Conservation (phyloP, 2,329 filamentous ascomycete species). For the Venturia effusa region DNA sequence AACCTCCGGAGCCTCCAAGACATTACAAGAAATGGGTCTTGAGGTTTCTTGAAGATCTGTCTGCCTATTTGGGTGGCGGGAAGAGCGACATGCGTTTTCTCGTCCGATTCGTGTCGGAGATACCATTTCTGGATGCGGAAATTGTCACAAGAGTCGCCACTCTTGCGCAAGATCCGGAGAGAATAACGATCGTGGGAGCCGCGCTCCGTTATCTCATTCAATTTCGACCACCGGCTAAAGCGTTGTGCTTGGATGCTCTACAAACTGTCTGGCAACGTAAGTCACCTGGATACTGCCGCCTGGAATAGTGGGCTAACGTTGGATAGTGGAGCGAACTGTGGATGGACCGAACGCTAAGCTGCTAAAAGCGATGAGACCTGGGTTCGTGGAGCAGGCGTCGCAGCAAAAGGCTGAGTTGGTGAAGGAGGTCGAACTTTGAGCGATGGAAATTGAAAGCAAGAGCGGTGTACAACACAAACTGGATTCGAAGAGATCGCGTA, state of each 20-base stretch:
- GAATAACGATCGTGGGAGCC: constrained; percentile 47
- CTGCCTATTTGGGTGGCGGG: constrained; percentile 81
- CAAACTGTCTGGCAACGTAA: constrained; percentile 44
- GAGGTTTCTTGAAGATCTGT: constrained; percentile 75
- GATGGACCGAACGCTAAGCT: constrained; percentile 41
- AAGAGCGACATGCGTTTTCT: constrained; percentile 60
- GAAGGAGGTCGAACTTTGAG: background rate
- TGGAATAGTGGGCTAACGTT: constrained; percentile 5
- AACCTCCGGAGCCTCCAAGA: constrained; percentile 15
- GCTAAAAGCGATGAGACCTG: constrained; percentile 44
- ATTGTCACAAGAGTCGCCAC: constrained; percentile 63
- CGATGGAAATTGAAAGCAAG: background rate
- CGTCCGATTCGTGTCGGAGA: constrained; percentile 82
- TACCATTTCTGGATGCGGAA: constrained; percentile 63
- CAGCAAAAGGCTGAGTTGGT: background rate
- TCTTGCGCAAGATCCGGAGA: constrained; percentile 52
- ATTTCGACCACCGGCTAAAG: constrained; percentile 48
- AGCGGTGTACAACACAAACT: background rate
- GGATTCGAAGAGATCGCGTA: background rate
- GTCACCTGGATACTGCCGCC: background rate
- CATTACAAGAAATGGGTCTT: constrained; percentile 74
- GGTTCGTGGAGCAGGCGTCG: constrained; percentile 22
- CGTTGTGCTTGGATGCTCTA: constrained; percentile 46
- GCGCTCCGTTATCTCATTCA: constrained; percentile 42
- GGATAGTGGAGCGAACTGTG: constrained; percentile 27